Percentiles rank a stretch among this genome's conserved stretches.
Evolutionary conservation across 2,329 filamentous ascomycete species (phyloP).

Genomic region (Podosphaera fusca): DNA sequence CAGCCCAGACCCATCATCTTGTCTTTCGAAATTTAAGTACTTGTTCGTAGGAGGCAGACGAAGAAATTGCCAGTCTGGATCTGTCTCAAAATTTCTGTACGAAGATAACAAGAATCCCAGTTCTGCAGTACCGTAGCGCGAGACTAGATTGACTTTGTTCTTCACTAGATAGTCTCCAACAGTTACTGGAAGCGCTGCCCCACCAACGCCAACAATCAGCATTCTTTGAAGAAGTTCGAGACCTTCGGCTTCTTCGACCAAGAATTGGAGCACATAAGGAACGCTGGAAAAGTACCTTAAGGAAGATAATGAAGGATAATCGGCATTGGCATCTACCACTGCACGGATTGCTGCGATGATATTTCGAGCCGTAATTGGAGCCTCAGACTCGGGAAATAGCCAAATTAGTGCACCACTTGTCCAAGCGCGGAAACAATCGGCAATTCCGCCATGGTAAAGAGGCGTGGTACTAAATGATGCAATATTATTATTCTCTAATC

Average conservation of each 20-base stretch:
- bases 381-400: slow-evolving; percentile 33
- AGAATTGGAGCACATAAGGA: slow-evolving; percentile 31
- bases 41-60: slow-evolving; percentile 18
- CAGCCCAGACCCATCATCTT: slow-evolving; percentile 17
- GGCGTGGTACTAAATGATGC: slow-evolving; percentile 43
- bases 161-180: slow-evolving; percentile 30
- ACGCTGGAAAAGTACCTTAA: slow-evolving; percentile 39
- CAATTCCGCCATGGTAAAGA: slow-evolving; percentile 40
- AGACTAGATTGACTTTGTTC: slow-evolving; percentile 30
- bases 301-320: slow-evolving; percentile 4
- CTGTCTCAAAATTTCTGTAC: slow-evolving; percentile 27
- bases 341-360: slow-evolving; percentile 24
- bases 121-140: slow-evolving; percentile 40
- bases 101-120: slow-evolving; percentile 44
- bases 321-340: slow-evolving; percentile 1
- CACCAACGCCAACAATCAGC: slow-evolving; percentile 40
- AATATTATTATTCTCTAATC: slow-evolving; percentile 16
- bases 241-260: slow-evolving; percentile 22
- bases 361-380: slow-evolving; percentile 32
- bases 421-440: slow-evolving; percentile 39
- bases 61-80: slow-evolving; percentile 39
- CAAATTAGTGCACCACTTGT: slow-evolving; percentile 34
- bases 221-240: slow-evolving; percentile 24
- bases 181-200: slow-evolving; percentile 29
- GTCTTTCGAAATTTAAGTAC: slow-evolving; percentile 23